These are phyloP conservation scores for Guillardia theta DNA, from an alignment of 78 protist species.

Conservation along the genomic window DNA sequence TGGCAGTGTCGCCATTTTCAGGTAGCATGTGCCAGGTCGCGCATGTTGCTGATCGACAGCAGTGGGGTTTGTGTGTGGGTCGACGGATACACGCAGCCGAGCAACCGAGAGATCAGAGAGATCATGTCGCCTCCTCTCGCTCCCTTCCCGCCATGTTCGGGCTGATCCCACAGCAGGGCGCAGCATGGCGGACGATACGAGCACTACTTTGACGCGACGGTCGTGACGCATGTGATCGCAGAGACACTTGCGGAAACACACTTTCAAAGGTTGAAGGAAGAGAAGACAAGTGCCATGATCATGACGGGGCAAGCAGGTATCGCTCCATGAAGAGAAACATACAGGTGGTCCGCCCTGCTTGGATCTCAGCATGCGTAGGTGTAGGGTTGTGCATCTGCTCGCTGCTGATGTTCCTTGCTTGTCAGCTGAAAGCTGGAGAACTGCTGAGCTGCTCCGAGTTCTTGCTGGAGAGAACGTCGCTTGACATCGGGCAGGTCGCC, in stretches of 20 bases:
- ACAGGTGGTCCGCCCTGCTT: background rate
- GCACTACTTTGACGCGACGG: background rate
- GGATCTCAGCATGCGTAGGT: background rate
- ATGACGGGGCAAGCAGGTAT: background rate
- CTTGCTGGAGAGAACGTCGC: too few relatives aligned
- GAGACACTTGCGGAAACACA: background rate
- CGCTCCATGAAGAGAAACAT: background rate
- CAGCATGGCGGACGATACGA: background rate
- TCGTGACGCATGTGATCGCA: background rate
- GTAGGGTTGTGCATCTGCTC: too few relatives aligned
- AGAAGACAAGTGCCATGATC: background rate
- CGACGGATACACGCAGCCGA: background rate
- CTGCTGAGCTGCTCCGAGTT: too few relatives aligned
- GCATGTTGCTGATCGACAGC: too few relatives aligned
- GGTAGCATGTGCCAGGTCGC: background rate
- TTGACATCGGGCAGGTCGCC: too few relatives aligned
- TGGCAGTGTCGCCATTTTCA: background rate
- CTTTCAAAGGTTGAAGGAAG: background rate
- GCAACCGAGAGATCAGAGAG: background rate
- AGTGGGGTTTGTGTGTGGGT: background rate
- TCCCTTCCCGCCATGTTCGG: background rate
- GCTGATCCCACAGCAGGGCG: background rate
- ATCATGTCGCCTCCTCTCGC: background rate
- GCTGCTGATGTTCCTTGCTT: too few relatives aligned
- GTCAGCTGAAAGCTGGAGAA: too few relatives aligned